These are phyloP conservation scores for Podaxis sp. DNA, from an alignment of 768 basidiomycete species.

Conservation along the genomic window DNA sequence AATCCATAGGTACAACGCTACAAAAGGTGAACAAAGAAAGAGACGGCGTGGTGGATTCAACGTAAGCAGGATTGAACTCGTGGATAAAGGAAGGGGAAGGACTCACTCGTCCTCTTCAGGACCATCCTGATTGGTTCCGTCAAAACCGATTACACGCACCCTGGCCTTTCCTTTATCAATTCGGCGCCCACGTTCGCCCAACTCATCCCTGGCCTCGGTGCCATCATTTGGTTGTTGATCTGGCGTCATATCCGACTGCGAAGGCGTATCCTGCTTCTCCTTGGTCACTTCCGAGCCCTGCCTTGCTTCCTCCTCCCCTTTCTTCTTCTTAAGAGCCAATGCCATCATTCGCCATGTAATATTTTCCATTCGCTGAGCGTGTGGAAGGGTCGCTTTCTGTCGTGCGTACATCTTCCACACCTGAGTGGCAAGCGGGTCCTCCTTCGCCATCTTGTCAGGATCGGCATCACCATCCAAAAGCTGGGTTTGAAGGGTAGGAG, in stretches of 20 bases:
- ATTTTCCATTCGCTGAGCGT: constrained; percentile 97
- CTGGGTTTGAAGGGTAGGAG: constrained; percentile 59
- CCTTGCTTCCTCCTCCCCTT: constrained; percentile 61
- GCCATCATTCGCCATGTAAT: constrained; percentile 99
- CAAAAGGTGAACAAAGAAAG: constrained; percentile 7
- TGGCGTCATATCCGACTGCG: constrained; percentile 20
- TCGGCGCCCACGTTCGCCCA: constrained; percentile 65
- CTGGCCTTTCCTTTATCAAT: constrained; percentile 80
- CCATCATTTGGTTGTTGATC: constrained; percentile 22
- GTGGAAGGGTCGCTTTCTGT: constrained; percentile 85
- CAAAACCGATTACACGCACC: constrained; percentile 81
- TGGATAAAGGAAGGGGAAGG: constrained; percentile 12
- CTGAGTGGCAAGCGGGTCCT: constrained; percentile 92
- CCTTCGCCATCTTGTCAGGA: constrained; percentile 67
- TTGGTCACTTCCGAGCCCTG: constrained; percentile 15
- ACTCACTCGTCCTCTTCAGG: constrained; percentile 77
- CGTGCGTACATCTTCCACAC: constrained; percentile 97
- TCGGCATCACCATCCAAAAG: constrained; percentile 48
- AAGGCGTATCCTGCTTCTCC: constrained; percentile 12
- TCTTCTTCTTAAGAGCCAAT: constrained; percentile 86
- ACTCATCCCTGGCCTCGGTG: constrained; percentile 19
- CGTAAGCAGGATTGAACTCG: constrained; percentile 14
- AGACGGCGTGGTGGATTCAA: constrained; percentile 6
- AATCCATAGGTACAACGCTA: constrained; percentile 81
- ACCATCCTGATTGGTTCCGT: constrained; percentile 70